These are phyloP conservation scores for Pugionium dolabratum DNA, from an alignment of 345 rosid genomes.

Conservation along the genomic window DNA sequence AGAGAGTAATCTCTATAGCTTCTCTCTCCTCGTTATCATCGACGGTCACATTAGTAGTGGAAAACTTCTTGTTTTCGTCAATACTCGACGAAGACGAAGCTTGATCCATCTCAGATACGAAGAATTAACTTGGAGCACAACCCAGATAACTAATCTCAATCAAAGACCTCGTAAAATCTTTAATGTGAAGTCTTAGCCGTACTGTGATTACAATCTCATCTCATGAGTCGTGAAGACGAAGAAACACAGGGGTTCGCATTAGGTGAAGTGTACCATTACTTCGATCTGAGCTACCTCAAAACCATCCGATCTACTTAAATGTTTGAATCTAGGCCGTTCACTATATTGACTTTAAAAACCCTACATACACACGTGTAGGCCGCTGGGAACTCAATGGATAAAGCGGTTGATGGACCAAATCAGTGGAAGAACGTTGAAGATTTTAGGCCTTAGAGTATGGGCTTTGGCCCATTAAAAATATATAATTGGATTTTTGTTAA, in stretches of 20 bases:
- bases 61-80: conserved; percentile 45
- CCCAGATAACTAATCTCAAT: conserved; percentile 14
- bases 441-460: not conserved
- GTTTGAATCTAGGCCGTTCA: not conserved
- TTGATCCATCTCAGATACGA: conserved; percentile 38
- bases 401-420: conserved; percentile 4
- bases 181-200: conserved; percentile 1
- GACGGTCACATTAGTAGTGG: conserved; percentile 33
- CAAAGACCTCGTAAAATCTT: conserved; percentile 4
- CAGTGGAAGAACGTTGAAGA: not conserved
- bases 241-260: conserved; percentile 30
- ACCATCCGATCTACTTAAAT: conserved; percentile 6
- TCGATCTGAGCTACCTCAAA: conserved; percentile 12
- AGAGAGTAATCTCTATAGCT: conserved; percentile 70
- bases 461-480: conserved; percentile 21
- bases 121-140: not conserved
- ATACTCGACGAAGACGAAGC: conserved; percentile 36
- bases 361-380: not conserved
- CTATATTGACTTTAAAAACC: conserved; percentile 1
- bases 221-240: conserved; percentile 35
- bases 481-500: not conserved
- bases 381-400: conserved; percentile 14
- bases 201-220: conserved; percentile 20
- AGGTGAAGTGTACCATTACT: conserved; percentile 32
- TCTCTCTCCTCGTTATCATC: conserved; percentile 59